Percentiles rank a stretch among this genome's conserved stretches.
These are phyloP conservation scores for Exserohilum turcica DNA, from an alignment of 2,329 filamentous ascomycete genomes.

Conservation along the genomic window DNA sequence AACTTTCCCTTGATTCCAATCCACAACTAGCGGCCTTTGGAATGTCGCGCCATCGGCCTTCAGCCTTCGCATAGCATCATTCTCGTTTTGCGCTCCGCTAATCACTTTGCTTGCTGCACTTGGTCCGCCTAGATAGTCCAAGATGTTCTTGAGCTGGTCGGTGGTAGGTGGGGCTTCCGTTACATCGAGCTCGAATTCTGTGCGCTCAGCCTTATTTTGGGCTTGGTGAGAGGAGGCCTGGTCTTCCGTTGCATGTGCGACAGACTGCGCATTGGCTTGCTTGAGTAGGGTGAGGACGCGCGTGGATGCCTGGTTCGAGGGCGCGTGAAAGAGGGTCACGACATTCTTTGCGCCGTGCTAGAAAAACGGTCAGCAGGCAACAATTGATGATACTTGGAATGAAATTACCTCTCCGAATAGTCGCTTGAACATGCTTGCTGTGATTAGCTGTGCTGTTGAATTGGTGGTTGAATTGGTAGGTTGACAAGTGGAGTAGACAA, in stretches of 20 bases:
- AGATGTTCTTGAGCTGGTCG: constrained; percentile 81
- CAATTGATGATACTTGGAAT: not conserved
- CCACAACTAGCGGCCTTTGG: constrained; percentile 81
- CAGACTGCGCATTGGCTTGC: constrained; percentile 73
- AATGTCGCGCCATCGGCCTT: constrained; percentile 72
- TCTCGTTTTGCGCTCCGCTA: constrained; percentile 71
- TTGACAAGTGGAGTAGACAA: constrained; percentile 18
- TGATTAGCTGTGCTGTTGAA: too few species aligned
- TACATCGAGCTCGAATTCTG: constrained; percentile 85
- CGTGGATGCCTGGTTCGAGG: constrained; percentile 72
- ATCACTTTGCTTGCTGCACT: constrained; percentile 68
- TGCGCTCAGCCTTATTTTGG: constrained; percentile 64
- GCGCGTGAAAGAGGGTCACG: constrained; percentile 93
- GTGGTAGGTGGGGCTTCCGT: constrained; percentile 79
- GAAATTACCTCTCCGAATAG: constrained; percentile 54
- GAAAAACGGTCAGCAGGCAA: constrained; percentile 20
- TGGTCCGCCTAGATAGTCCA: constrained; percentile 74
- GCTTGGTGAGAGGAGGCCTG: constrained; percentile 70
- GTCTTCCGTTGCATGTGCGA: constrained; percentile 71
- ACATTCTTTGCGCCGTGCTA: constrained; percentile 68
- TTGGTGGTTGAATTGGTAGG: constrained; percentile 8
- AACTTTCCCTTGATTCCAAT: constrained; percentile 91
- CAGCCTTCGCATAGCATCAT: constrained; percentile 80
- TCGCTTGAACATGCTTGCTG: constrained; percentile 51
- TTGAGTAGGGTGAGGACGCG: constrained; percentile 79